phyloP scores from a whole-genome alignment of 2,329 filamentous ascomycete genomes.

The Endocalyx cinctus region DNA sequence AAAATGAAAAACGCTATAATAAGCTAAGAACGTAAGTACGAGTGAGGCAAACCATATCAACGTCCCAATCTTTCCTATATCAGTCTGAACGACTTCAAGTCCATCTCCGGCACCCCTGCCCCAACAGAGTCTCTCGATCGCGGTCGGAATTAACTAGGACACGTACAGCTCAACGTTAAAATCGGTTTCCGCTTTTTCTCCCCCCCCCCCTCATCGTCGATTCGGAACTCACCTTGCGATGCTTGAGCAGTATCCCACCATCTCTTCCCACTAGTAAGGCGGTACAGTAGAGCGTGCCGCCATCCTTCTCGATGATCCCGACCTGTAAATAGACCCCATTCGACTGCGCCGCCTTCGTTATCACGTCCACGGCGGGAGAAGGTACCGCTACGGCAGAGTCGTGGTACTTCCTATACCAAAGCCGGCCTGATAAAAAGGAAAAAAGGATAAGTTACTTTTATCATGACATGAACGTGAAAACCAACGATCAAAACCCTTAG shows the following conservation, averaged over 20 bases:
- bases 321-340: slow-evolving; percentile 32
- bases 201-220: neutral
- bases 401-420: slow-evolving; percentile 37
- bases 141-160: slow-evolving; percentile 36
- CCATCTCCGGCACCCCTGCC: slow-evolving; percentile 41
- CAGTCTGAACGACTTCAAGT: slow-evolving; percentile 33
- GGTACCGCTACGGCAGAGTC: slow-evolving; percentile 34
- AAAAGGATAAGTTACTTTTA: too few relatives aligned
- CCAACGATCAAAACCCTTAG: too few relatives aligned
- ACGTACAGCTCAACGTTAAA: slow-evolving; percentile 2
- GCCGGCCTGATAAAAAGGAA: slow-evolving; percentile 25
- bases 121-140: slow-evolving; percentile 37
- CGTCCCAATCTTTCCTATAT: slow-evolving; percentile 35
- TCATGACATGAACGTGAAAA: too few relatives aligned
- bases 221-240: slow-evolving; percentile 30
- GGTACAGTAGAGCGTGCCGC: slow-evolving; percentile 37
- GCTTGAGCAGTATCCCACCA: slow-evolving; percentile 30
- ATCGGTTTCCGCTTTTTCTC: neutral
- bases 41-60: slow-evolving; percentile 32
- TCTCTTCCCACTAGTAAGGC: slow-evolving; percentile 32
- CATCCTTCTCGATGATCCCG: slow-evolving; percentile 36
- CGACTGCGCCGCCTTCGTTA: slow-evolving; percentile 28
- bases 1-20: too few relatives aligned
- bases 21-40: too few relatives aligned
- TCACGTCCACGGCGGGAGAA: slow-evolving; percentile 30